These are phyloP conservation scores for Oenanthe sinensis DNA, from an alignment of 129 eudicot species.

Conservation along the genomic window DNA sequence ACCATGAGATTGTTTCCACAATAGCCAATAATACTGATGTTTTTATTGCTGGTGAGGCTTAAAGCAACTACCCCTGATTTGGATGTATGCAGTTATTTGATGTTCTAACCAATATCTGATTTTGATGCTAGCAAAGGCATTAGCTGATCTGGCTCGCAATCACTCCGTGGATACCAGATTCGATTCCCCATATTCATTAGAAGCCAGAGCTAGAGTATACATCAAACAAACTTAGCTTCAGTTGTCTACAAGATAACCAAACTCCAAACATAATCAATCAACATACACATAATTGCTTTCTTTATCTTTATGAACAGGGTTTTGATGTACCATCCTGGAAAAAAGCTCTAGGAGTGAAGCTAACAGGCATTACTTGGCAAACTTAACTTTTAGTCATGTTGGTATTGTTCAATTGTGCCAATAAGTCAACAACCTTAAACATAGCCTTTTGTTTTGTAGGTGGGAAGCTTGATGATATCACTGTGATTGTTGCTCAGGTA, in stretches of 20 bases:
- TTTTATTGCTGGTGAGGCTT: slow-evolving; percentile 48
- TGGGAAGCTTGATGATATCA: slow-evolving; percentile 92
- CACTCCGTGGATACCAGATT: slow-evolving; percentile 64
- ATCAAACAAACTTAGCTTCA: background rate
- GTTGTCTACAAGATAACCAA: background rate
- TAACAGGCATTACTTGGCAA: slow-evolving; percentile 57
- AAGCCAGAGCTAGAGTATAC: slow-evolving; percentile 71
- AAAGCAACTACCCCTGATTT: background rate
- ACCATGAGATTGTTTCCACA: slow-evolving; percentile 59
- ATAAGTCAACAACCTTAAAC: background rate
- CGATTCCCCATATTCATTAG: slow-evolving; percentile 77
- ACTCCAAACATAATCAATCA: background rate
- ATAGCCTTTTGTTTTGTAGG: slow-evolving; percentile 35
- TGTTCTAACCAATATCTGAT: slow-evolving; percentile 14
- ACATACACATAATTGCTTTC: slow-evolving; percentile 12
- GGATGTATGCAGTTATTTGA: background rate
- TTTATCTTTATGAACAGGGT: slow-evolving; percentile 39
- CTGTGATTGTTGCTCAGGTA: slow-evolving; percentile 68
- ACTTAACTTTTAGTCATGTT: background rate
- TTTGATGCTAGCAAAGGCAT: slow-evolving; percentile 72
- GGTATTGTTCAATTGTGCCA: background rate
- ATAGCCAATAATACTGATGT: slow-evolving; percentile 44
- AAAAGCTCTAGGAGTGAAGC: slow-evolving; percentile 64
- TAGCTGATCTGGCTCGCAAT: slow-evolving; percentile 76
- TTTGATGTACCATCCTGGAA: slow-evolving; percentile 83